phyloP scores from a whole-genome alignment of 2,329 filamentous ascomycete species.

The Trichoderma koningii region DNA sequence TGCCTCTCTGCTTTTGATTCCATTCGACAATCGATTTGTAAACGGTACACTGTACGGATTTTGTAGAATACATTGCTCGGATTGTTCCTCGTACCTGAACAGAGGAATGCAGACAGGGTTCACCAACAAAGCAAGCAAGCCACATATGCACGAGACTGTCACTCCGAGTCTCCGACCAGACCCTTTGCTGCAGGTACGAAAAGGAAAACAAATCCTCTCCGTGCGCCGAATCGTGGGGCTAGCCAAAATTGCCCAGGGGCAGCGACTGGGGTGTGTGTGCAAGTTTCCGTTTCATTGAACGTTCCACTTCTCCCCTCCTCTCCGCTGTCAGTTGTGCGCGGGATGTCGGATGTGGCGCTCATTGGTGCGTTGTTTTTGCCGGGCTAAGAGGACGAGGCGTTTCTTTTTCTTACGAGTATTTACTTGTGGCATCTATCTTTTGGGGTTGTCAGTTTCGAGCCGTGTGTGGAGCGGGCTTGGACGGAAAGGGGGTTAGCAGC shows the following conservation, averaged over 20 bases:
- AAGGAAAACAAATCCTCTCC: not conserved
- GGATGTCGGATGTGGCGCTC: slow-evolving; percentile 23
- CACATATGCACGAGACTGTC: slow-evolving; percentile 6
- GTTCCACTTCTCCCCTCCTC: not conserved
- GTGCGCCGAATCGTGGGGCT: slow-evolving; percentile 6
- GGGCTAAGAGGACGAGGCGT: slow-evolving; percentile 3
- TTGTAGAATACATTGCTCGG: slow-evolving; percentile 4
- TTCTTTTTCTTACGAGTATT: too few relatives aligned
- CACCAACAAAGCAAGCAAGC: not conserved
- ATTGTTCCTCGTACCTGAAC: not conserved
- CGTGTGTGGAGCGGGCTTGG: not conserved
- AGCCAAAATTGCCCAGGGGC: slow-evolving; percentile 25
- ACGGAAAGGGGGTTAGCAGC: not conserved
- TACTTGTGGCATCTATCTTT: slow-evolving; percentile 3
- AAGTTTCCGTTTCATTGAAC: slow-evolving; percentile 6
- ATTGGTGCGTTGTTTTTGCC: not conserved
- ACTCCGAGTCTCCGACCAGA: not conserved
- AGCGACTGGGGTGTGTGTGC: not conserved
- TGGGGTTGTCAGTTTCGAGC: slow-evolving; percentile 4
- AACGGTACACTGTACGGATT: not conserved
- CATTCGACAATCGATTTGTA: not conserved
- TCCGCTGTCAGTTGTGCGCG: not conserved
- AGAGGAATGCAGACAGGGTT: too few relatives aligned
- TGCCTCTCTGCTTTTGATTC: not conserved
- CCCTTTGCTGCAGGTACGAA: slow-evolving; percentile 19